Base-by-base conservation (phyloP, 805 yeast genomes). In the Phaffomyces thermotolerans region DNA sequence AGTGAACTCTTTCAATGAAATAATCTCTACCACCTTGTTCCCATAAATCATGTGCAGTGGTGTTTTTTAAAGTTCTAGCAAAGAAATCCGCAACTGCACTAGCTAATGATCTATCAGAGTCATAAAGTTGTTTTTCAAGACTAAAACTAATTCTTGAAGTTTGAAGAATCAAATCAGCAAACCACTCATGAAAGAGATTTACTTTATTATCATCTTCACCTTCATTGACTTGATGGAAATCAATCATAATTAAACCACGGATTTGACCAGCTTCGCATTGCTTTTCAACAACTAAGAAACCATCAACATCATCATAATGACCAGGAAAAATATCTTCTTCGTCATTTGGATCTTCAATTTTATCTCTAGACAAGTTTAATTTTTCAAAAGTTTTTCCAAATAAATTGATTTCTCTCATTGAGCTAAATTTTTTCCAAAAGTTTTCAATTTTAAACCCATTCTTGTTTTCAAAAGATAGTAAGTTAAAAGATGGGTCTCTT, bases 1-100 rank as follows among this genome's bases (percentile, higher is more conserved):
- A 75, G 25, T 64, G 62, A 6, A 71, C 68, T 42, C 64, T 66
- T 24, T 63, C 58, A 9, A 66, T 55, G 49, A 78, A 78, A 36
- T 63, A 61, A 0, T 55, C 66, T 37, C 67, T 60, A 2, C 81
- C 81, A 8, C 66, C 67, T 8, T 52, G 48, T 10, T 63, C 64
- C 83, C 83, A 78, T 52, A 69, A 59, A 52, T 78, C 83, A 41
- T 63, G 52, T 4, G 33, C 32, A 4, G 71, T 67, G 3, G 74
- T 65, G 51, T 77, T 74, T 51, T 73, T 75, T 58, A 78, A 58
- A 18, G 64, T 60, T 0, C 53, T 49, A n/a, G 66, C 78, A 53
- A 78, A 78, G 39, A 62, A 66, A 13, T 68, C 64, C 15, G 78
- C 62, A 49, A 69, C 57, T 5, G 42, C 9, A 33, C 52, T 56